Conservation (phyloP, 139 green algal genomes). For the Monoraphidium neglectum region DNA sequence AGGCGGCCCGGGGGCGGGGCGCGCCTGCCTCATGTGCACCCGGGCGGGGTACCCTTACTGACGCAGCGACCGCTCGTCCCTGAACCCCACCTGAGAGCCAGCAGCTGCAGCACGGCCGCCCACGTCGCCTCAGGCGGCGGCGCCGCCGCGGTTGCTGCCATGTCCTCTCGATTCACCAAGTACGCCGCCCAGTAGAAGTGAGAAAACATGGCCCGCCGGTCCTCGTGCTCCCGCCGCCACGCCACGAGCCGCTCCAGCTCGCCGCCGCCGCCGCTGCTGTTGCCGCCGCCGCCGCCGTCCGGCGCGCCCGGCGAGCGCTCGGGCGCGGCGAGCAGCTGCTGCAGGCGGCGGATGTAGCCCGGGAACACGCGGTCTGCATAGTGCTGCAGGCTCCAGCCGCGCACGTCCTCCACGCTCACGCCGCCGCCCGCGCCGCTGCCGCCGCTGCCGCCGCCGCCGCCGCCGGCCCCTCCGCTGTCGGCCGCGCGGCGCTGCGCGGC, state of each 20-base stretch:
- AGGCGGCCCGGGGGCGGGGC: too few relatives aligned
- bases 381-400: too few relatives aligned
- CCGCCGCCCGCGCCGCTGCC: too few relatives aligned
- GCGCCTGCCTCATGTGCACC: background rate
- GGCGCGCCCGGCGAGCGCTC: background rate
- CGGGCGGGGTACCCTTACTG: background rate
- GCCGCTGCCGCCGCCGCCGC: too few relatives aligned
- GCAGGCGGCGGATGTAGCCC: slow-evolving; percentile 20
- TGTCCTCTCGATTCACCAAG: slow-evolving; percentile 20
- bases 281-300: background rate
- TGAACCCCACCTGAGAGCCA: slow-evolving; percentile 8
- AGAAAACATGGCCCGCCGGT: slow-evolving; percentile 24
- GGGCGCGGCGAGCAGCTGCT: slow-evolving; percentile 15
- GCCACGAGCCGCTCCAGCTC: slow-evolving; percentile 8
- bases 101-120: slow-evolving; percentile 7
- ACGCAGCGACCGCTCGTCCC: too few relatives aligned
- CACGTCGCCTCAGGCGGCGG: background rate
- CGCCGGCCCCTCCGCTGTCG: too few relatives aligned
- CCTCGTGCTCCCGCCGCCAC: slow-evolving; percentile 12
- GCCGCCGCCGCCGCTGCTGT: background rate
- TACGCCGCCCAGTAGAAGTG: slow-evolving; percentile 33
- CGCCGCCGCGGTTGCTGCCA: background rate
- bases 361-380: too few relatives aligned
- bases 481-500: too few relatives aligned
- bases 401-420: too few relatives aligned